Percentiles rank a stretch among this genome's conserved stretches.
phyloP scores from a whole-genome alignment of 2,329 filamentous ascomycete genomes.

The Tolypocladium tundrense region DNA sequence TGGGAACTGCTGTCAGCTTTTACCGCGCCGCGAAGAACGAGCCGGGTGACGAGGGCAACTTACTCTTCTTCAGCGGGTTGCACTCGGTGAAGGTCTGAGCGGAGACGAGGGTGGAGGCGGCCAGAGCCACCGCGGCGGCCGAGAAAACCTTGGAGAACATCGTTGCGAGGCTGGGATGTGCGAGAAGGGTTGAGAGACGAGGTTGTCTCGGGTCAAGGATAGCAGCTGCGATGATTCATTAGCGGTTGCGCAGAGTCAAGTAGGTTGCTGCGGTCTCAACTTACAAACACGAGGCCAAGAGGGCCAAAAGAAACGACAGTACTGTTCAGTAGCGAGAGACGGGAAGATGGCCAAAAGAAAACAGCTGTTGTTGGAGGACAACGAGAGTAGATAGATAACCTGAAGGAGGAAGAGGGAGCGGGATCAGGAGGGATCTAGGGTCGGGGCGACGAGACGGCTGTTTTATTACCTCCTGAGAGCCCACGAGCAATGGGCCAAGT shows the following conservation, averaged over 20 bases:
- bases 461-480: background rate
- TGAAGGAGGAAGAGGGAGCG: background rate
- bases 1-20: background rate
- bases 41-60: constrained; percentile 6
- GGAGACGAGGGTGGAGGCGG: constrained; percentile 36
- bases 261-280: background rate
- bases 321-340: background rate
- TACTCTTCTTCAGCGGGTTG: constrained; percentile 43
- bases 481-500: background rate
- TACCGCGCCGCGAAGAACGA: background rate
- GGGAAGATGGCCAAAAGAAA: background rate
- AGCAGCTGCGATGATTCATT: background rate
- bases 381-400: background rate
- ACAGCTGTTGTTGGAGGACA: background rate
- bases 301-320: background rate
- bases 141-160: constrained; percentile 37
- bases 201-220: background rate
- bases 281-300: background rate
- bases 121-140: constrained; percentile 35
- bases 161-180: background rate
- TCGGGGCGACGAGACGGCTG: background rate
- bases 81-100: constrained; percentile 49
- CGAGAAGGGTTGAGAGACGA: background rate
- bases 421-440: background rate
- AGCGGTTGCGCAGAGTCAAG: background rate